Evolutionary conservation across 495 filamentous ascomycete genomes (phyloP), one percentile per base, ranked within the genome.

Genomic region (Aspergillus mulundensis): DNA sequence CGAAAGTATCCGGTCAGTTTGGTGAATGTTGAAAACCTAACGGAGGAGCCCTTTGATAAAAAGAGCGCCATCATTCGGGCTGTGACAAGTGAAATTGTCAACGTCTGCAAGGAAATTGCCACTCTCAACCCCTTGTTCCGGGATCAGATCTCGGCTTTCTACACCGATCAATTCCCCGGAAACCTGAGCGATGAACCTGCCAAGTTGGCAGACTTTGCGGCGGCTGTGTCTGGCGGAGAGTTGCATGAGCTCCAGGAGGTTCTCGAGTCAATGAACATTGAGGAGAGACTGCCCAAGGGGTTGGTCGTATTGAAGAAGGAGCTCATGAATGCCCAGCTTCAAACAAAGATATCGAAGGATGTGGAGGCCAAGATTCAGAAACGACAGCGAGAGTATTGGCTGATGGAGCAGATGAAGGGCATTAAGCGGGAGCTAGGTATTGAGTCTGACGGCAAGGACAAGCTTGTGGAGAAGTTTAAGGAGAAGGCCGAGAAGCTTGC

Each of bases 391-490:
- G 95, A 99, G 65, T 99, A 99, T 75, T 99, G 90, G 90, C 76
- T 99, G 18, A 93, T 94, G 90, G 94, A 99, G 70, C 95, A 99
- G 65, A 95, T 97, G 92, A 97, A 97, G 74, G 95, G 91, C n/a
- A 97, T 99, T 64, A 86, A 88, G 57, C 80, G 93, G 51, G 95
- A 99, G 68, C 80, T 99, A 19, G 95, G 95, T 14, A 90, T 97
- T 53, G 95, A 97, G 70, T 94, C 89, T 3, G 94, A 99, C 64
- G 94, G 95, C 30, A 99, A 96, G 70, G 94, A 99, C 56, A 97
- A 96, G 72, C 80, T 99, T 23, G 88, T 97, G 2, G 95, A 97
- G 71, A 94, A 87, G 66, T 99, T 97, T 74, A 93, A 87, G 71
- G 92, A 96, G 67, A 97, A 96, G 76, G 91, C 90, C 0, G 83